A percentile compares a stretch with the other conserved stretches of the same genome.
Evolutionary conservation across 805 yeast species (phyloP).

Genomic region (Zygosaccharomyces kombuchaensis): DNA sequence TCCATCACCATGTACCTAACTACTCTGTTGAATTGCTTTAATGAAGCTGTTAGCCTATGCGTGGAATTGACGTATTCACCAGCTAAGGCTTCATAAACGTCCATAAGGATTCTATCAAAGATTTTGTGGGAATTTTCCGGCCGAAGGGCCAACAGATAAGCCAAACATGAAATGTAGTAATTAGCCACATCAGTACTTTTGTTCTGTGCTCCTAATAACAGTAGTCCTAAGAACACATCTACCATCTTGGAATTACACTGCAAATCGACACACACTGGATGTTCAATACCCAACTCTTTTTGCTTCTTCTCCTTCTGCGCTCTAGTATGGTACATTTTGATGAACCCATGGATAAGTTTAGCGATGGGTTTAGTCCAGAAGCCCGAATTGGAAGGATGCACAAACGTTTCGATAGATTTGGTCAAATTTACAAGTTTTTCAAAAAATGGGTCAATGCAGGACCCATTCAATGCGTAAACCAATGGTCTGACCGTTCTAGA

Average conservation of each 20-base stretch:
- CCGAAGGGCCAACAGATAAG: slow-evolving; percentile 58
- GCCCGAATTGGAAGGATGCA: slow-evolving; percentile 91
- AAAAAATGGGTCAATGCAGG: slow-evolving; percentile 42
- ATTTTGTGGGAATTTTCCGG: slow-evolving; percentile 43
- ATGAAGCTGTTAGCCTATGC: slow-evolving; percentile 72
- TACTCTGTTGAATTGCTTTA: slow-evolving; percentile 61
- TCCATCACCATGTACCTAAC: slow-evolving; percentile 61
- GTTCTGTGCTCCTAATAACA: slow-evolving; percentile 73
- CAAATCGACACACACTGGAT: slow-evolving; percentile 28
- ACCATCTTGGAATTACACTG: slow-evolving; percentile 37
- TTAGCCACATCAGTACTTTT: slow-evolving; percentile 55
- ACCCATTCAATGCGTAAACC: slow-evolving; percentile 58
- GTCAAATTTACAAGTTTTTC: slow-evolving; percentile 50
- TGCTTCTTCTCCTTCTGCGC: slow-evolving; percentile 44
- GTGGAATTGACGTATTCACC: slow-evolving; percentile 64
- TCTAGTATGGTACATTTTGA: slow-evolving; percentile 58
- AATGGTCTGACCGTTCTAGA: slow-evolving; percentile 45
- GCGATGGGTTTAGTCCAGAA: slow-evolving; percentile 77
- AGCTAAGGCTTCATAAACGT: slow-evolving; percentile 69
- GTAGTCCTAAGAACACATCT: slow-evolving; percentile 44
- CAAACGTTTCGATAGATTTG: slow-evolving; percentile 72
- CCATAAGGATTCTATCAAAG: slow-evolving; percentile 53
- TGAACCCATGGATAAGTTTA: slow-evolving; percentile 56
- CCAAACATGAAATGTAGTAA: slow-evolving; percentile 54
- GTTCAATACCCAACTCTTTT: slow-evolving; percentile 17